A percentile compares a stretch with the other conserved stretches of the same genome.
Evolutionary conservation across 2,329 filamentous ascomycete species (phyloP).

Genomic region (Clathrospora elynae): DNA sequence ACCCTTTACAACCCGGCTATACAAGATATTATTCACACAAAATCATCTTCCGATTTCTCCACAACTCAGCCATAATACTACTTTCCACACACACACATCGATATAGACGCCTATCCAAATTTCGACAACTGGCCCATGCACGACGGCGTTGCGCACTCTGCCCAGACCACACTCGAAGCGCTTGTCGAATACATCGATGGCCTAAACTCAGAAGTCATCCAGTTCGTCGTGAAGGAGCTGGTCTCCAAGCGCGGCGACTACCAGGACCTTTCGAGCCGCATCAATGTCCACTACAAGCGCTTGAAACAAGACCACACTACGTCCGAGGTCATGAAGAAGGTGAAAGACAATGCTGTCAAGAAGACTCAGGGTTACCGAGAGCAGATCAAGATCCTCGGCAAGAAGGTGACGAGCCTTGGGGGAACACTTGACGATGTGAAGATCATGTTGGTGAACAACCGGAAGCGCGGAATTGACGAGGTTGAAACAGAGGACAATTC

Average conservation of each 20-base stretch:
- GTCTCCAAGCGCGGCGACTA: neutral
- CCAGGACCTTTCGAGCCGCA: neutral
- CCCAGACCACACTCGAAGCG: neutral
- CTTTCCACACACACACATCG: too few species aligned
- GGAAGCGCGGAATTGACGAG: slow-evolving; percentile 1
- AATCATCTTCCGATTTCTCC: too few species aligned
- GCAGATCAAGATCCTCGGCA: slow-evolving; percentile 2
- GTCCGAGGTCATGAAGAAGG: neutral
- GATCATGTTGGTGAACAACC: neutral
- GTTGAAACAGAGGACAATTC: neutral
- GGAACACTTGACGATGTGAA: neutral
- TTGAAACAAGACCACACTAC: neutral
- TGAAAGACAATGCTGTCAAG: neutral
- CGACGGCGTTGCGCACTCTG: neutral
- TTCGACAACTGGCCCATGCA: slow-evolving; percentile 2
- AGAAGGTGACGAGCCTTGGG: neutral
- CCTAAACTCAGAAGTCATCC: neutral
- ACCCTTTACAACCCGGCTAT: too few species aligned
- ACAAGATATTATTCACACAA: too few species aligned
- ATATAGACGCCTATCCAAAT: slow-evolving; percentile 1
- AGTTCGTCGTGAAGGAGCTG: neutral
- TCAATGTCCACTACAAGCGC: slow-evolving; percentile 7
- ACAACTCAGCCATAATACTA: too few species aligned
- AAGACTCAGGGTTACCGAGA: slow-evolving; percentile 2
- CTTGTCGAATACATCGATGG: neutral